A percentile compares a stretch with the other conserved stretches of the same genome.
phyloP scores from a whole-genome alignment of 2,329 filamentous ascomycete genomes.

The Myriosclerotinia scirpicola region DNA sequence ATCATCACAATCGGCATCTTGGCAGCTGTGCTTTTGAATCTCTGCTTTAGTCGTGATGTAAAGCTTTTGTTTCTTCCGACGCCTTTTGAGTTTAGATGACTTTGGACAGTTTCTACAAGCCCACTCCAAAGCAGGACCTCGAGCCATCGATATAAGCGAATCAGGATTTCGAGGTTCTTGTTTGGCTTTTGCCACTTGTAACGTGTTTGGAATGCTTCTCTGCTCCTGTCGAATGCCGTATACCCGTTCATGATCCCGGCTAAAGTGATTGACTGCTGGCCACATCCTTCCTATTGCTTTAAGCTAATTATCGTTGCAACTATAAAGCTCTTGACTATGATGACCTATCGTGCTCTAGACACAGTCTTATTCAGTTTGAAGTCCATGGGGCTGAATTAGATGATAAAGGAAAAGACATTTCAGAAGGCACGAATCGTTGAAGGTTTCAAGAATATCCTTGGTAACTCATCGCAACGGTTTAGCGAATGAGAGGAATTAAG shows the following conservation, averaged over 20 bases:
- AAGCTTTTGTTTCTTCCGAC: not conserved
- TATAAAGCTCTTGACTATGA: not conserved
- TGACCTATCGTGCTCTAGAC: not conserved
- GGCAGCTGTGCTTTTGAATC: not conserved
- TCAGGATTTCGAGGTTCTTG: too few relatives aligned
- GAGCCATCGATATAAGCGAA: not conserved
- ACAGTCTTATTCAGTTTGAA: not conserved
- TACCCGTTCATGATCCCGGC: not conserved
- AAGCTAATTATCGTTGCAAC: not conserved
- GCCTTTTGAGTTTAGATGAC: not conserved
- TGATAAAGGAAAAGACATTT: not conserved
- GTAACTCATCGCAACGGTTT: not conserved
- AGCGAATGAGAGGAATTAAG: not conserved
- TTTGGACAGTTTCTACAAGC: not conserved
- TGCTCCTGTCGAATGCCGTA: constrained; percentile 1
- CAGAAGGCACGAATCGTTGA: not conserved
- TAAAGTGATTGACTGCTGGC: not conserved
- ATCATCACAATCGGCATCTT: not conserved
- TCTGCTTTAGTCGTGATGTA: not conserved
- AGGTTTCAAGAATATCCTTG: not conserved
- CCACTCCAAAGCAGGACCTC: not conserved
- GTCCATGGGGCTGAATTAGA: not conserved
- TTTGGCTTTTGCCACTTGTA: not conserved
- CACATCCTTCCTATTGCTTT: not conserved
- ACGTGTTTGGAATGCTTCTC: not conserved